Evolutionary conservation across 2,329 filamentous ascomycete species (phyloP).

Genomic region (Periconia digitata): DNA sequence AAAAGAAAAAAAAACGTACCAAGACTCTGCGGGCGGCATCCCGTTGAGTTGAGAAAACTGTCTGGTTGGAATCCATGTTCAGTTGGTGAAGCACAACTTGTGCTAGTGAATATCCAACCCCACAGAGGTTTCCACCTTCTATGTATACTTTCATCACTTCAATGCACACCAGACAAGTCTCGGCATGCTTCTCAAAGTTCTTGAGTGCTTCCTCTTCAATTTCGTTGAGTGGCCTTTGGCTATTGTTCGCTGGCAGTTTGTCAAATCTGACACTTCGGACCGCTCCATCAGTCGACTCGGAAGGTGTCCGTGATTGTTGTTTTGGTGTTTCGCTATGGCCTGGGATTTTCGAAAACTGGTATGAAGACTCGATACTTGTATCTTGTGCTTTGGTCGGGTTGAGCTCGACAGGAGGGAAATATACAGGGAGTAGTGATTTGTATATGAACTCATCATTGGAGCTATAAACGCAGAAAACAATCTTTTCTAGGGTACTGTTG

Average conservation of each 20-base stretch:
- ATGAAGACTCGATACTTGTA: too few species aligned
- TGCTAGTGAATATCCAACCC: conserved; percentile 22
- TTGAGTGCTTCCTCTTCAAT: conserved; percentile 18
- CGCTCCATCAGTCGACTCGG: too few species aligned
- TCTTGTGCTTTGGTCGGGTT: conserved; percentile 14
- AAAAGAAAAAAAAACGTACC: too few species aligned
- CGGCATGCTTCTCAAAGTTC: conserved; percentile 30
- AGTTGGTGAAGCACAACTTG: conserved; percentile 21
- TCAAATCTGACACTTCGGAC: conserved; percentile 24
- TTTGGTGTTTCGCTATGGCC: too few species aligned
- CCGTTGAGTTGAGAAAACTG: conserved; percentile 22
- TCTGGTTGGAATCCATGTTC: conserved; percentile 22
- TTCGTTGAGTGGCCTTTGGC: conserved; percentile 8
- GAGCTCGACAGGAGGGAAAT: conserved; percentile 29
- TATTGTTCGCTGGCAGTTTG: conserved; percentile 14
- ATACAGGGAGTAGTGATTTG: conserved; percentile 32
- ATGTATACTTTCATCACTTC: conserved; percentile 21
- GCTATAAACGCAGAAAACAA: conserved; percentile 33
- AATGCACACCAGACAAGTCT: conserved; percentile 23
- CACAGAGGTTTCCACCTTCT: conserved; percentile 20
- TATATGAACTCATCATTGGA: conserved; percentile 35
- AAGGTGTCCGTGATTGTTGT: too few species aligned
- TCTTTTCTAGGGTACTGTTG: conserved; percentile 26
- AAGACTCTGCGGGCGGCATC: conserved; percentile 7
- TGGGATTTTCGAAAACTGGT: too few species aligned